Base-by-base conservation (phyloP, 805 yeast genomes). In the Suhomyces sp. region DNA sequence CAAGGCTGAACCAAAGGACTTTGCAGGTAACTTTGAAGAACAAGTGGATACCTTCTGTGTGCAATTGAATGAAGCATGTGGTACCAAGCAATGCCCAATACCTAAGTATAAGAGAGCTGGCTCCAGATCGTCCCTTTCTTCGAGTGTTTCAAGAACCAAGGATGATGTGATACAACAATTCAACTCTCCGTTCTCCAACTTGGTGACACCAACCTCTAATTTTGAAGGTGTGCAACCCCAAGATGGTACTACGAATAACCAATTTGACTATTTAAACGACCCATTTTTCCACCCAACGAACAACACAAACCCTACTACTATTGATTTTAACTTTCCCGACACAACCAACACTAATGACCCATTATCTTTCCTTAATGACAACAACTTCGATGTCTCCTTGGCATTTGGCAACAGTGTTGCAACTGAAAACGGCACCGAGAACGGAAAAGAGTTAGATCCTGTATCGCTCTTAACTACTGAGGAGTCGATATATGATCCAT, bases 21-120 rank as follows among this genome's bases (percentile, higher is more conserved):
- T 51, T 11, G 39, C 49, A 9, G 43, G 44, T 9, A 36, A 36
- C 6, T 83, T 79, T 54, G 83, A 80, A 51, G 91, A 85, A 53
- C 79, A 81, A 46, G 79, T 81, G 36, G 74, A 76, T 40, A 77
- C 76, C 19, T 91, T 91, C 55, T 91, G 98, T 54, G 74, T 75
- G 17, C 77, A 80, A 48, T 70, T 91, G 53, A 75, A 77, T 42
- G 73, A 79, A 56, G 97, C 88, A 1, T 90, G 97, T 60, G 97
- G 96, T 12, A 80, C 81, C 5, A 79, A 70, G 48, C 71, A 71
- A 11, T 62, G 75, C 44, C 95, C 93, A 3, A 55, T 81, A 4
- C 95, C 96, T 3, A 63, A 65, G 40, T 58, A 41, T 36, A 51
- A 54, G 33, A 44, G 58, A 13, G 16, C 43, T 47, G 21, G 26